Evolutionary conservation across 352 stramenopile species (phyloP).

Genomic region (Phytophthora vignae): DNA sequence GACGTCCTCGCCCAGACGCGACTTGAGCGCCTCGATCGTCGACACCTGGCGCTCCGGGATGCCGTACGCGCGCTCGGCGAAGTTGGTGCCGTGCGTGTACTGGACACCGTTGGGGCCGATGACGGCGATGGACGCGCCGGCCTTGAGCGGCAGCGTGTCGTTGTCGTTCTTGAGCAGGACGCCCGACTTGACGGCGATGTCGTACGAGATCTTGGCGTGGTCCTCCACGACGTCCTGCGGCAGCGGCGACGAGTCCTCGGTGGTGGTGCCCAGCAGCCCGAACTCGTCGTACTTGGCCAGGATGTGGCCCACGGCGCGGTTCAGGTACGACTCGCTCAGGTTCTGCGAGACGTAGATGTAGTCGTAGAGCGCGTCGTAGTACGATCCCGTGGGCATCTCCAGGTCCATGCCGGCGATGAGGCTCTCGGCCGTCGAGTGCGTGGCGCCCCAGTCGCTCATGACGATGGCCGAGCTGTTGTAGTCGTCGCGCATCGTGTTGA

Average conservation of each 20-base stretch:
- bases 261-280: constrained; percentile 35
- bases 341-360: constrained; percentile 47
- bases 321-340: constrained; percentile 45
- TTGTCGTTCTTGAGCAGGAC: constrained; percentile 43
- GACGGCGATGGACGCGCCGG: constrained; percentile 30
- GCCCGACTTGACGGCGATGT: constrained; percentile 45
- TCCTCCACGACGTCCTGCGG: constrained; percentile 32
- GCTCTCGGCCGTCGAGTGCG: constrained; percentile 39
- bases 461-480: constrained; percentile 45
- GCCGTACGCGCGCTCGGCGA: constrained; percentile 38
- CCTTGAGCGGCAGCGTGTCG: constrained; percentile 27
- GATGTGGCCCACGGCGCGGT: constrained; percentile 40
- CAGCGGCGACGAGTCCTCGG: constrained; percentile 30
- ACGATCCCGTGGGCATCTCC: constrained; percentile 40
- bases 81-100: constrained; percentile 46
- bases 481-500: constrained; percentile 40
- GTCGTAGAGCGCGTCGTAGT: constrained; percentile 45
- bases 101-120: constrained; percentile 44
- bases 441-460: constrained; percentile 42
- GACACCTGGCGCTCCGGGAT: constrained; percentile 38
- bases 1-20: constrained; percentile 35
- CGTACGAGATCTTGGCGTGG: constrained; percentile 38
- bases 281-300: constrained; percentile 47
- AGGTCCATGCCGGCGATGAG: constrained; percentile 43
- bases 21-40: constrained; percentile 34